Evolutionary conservation across 2,329 filamentous ascomycete genomes (phyloP).

Genomic region (Bipolaris gigantea): DNA sequence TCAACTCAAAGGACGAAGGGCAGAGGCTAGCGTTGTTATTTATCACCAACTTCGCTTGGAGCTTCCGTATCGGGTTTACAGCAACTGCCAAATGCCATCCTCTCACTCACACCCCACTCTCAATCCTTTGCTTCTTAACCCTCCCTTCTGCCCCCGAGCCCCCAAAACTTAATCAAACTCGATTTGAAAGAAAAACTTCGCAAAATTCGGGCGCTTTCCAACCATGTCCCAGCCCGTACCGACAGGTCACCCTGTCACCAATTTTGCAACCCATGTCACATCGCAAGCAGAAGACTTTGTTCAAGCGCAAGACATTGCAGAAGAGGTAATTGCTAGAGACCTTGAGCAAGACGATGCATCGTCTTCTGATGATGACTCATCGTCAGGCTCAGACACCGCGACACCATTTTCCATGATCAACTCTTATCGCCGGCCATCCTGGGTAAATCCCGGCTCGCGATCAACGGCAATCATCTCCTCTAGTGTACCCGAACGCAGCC

Average conservation of each 20-base stretch:
- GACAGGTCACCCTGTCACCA: slow-evolving; percentile 15
- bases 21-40: slow-evolving; percentile 19
- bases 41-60: slow-evolving; percentile 16
- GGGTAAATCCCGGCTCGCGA: slow-evolving; percentile 71
- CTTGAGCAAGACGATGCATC: slow-evolving; percentile 53
- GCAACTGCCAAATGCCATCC: slow-evolving; percentile 10
- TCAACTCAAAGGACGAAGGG: slow-evolving; percentile 23
- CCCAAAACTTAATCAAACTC: too few species aligned
- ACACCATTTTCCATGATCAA: slow-evolving; percentile 57
- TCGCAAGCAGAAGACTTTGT: slow-evolving; percentile 38
- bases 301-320: slow-evolving; percentile 40
- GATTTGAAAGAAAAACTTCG: too few species aligned
- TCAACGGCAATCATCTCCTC: slow-evolving; percentile 70
- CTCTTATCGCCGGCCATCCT: slow-evolving; percentile 75
- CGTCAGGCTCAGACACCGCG: slow-evolving; percentile 50
- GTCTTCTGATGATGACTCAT: slow-evolving; percentile 56
- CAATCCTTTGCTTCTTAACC: slow-evolving; percentile 3
- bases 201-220: neutral
- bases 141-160: neutral
- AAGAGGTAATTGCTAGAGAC: slow-evolving; percentile 45
- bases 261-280: slow-evolving; percentile 28
- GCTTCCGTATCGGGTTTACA: slow-evolving; percentile 20
- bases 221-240: slow-evolving; percentile 23
- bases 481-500: slow-evolving; percentile 46
- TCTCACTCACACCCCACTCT: slow-evolving; percentile 16